phyloP scores from a whole-genome alignment of 768 basidiomycete genomes.

The Lactarius pseudohatsudake region DNA sequence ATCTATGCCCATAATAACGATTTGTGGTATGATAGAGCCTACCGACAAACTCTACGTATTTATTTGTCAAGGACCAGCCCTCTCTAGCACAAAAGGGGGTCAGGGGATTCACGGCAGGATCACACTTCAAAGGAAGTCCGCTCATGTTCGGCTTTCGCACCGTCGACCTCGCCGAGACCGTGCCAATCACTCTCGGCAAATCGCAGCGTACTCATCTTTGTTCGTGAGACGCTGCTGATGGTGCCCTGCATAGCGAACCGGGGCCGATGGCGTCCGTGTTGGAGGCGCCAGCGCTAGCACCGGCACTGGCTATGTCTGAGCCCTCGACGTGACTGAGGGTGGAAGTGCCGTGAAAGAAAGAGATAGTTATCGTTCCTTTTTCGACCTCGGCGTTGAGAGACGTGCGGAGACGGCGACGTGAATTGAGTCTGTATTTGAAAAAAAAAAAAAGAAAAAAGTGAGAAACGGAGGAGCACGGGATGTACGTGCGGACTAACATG shows the following conservation, averaged over 20 bases:
- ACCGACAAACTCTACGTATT: background rate
- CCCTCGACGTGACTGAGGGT: background rate
- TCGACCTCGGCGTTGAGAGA: background rate
- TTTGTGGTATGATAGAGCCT: background rate
- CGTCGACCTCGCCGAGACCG: background rate
- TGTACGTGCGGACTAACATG: background rate
- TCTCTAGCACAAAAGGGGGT: background rate
- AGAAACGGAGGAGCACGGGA: background rate
- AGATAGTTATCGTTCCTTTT: background rate
- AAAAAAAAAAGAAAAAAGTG: no score
- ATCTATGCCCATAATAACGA: background rate
- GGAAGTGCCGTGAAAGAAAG: background rate
- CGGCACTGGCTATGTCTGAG: background rate
- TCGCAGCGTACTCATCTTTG: background rate
- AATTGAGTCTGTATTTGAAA: slow-evolving; percentile 4
- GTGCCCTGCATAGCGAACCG: background rate
- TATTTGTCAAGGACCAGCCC: background rate
- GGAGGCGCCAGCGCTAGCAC: background rate
- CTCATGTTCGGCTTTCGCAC: background rate
- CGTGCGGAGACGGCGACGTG: slow-evolving; percentile 5
- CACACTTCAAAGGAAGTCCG: background rate
- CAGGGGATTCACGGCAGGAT: background rate
- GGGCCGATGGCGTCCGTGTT: background rate
- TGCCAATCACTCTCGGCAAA: background rate
- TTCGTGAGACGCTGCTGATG: background rate